Base-by-base conservation (phyloP, 129 eudicot genomes). In the Calendula officinalis region DNA sequence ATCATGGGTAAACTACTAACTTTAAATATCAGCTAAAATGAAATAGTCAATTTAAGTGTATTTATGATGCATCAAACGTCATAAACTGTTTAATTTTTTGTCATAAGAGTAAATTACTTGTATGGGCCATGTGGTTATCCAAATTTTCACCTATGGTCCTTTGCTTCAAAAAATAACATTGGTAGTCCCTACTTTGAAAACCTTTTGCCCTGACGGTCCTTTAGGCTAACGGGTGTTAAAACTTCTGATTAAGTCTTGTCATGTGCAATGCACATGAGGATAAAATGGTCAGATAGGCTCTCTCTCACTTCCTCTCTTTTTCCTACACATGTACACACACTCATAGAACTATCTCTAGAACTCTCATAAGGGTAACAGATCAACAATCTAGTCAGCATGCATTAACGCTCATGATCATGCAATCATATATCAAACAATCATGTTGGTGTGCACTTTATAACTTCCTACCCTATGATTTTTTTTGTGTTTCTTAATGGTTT, bases 401-500 rank as follows among this genome's bases (percentile, higher is more conserved):
- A 15, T 51, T 33, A 22, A 51, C 13, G 5, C 30, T 52, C 5
- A 22, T 27, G 38, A 22, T 51, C 7, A 27, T 45, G 50, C 50
- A 4, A 45, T 2, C 5, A 45, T 45, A 45, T 3, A 45, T 52
- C 30, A 35, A 7, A 8, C 12, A 52, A 8, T 51, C 57, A 51
- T n/a, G 33, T 50, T 49, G 56, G 56, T 10, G 7, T n/a, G 56
- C 56, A 50, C 8, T 50, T 9, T 17, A 50, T 52, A 11, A 53
- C 58, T 53, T 9, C 2, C 58, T 53, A 27, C 11, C 38, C 15
- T 9, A 11, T 34, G 36, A 11, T 54, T 7, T 52, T 62, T 77
- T 80, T 86, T 77, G 39, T 62, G 56, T 75, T 82, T 82, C 86
- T 79, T 58, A 64, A 14, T 71, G 89, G n/a, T n/a, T n/a, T 80